phyloP scores from a whole-genome alignment of 192 early-diverging fungal species.

The Linnemannia zychae region DNA sequence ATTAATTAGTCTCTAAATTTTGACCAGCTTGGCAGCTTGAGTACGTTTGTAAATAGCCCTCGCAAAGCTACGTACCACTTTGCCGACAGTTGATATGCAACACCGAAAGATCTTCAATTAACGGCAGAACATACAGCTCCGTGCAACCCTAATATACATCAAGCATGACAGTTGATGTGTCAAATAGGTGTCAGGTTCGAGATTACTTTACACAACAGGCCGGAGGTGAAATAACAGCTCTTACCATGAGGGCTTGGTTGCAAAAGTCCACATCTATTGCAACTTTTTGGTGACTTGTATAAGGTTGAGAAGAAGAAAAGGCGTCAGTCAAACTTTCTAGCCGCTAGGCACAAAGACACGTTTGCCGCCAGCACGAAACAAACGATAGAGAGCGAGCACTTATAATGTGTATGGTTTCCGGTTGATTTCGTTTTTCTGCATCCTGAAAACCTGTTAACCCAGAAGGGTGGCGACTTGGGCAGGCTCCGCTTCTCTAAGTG shows the following conservation, averaged over 20 bases:
- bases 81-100: slow-evolving; percentile 64
- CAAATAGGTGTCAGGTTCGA: too few relatives aligned
- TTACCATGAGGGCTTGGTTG: slow-evolving; percentile 61
- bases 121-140: slow-evolving; percentile 62
- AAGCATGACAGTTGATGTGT: not conserved
- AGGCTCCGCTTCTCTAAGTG: not conserved
- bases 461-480: not conserved
- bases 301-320: slow-evolving; percentile 20
- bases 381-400: slow-evolving; percentile 13
- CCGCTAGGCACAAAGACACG: not conserved
- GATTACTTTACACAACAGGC: not conserved
- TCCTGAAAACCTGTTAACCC: slow-evolving; percentile 17
- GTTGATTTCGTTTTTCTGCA: slow-evolving; percentile 42
- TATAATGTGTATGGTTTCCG: slow-evolving; percentile 54
- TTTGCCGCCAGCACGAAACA: not conserved
- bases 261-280: slow-evolving; percentile 65
- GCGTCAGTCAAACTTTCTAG: not conserved
- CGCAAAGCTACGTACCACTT: slow-evolving; percentile 47
- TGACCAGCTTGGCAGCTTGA: not conserved
- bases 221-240: not conserved
- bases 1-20: not conserved
- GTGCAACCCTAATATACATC: slow-evolving; percentile 58
- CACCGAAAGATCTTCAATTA: slow-evolving; percentile 48
- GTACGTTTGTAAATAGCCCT: not conserved
- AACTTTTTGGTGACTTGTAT: slow-evolving; percentile 67